These are phyloP conservation scores for Laguncularia racemosa DNA, from an alignment of 345 rosid species.

Conservation along the genomic window DNA sequence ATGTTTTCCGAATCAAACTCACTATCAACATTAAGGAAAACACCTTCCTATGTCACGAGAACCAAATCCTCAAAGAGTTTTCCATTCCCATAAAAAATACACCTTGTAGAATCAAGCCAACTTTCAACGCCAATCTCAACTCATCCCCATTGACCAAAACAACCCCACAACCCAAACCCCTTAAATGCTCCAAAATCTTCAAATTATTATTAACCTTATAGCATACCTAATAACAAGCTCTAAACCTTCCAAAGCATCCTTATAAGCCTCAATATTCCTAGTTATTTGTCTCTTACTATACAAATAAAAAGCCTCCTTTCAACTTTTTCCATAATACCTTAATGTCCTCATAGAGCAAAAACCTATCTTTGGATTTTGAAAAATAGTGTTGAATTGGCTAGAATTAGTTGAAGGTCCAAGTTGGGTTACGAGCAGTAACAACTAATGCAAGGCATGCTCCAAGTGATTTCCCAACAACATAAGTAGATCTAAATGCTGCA, in stretches of 20 bases:
- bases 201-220: slow-evolving; percentile 84
- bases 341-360: slow-evolving; percentile 69
- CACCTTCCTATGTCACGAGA: slow-evolving; percentile 86
- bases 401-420: too few relatives aligned
- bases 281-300: slow-evolving; percentile 90
- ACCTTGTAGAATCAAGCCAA: slow-evolving; percentile 93
- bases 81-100: slow-evolving; percentile 94
- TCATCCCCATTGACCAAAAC: slow-evolving; percentile 94
- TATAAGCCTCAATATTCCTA: slow-evolving; percentile 73
- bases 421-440: too few relatives aligned
- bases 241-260: slow-evolving; percentile 65
- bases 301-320: too few relatives aligned
- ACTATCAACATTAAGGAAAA: slow-evolving; percentile 91
- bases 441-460: too few relatives aligned
- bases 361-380: slow-evolving; percentile 68
- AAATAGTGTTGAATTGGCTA: slow-evolving; percentile 74
- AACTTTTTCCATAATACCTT: slow-evolving; percentile 78
- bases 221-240: slow-evolving; percentile 77
- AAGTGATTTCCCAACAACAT: too few relatives aligned
- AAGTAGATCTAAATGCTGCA: too few relatives aligned
- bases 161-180: slow-evolving; percentile 86
- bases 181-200: slow-evolving; percentile 91
- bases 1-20: too few relatives aligned
- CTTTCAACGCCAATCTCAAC: slow-evolving; percentile 76
- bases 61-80: slow-evolving; percentile 89